Evolutionary conservation across 2,329 filamentous ascomycete genomes (phyloP).

Genomic region (Chaetomiaceae sp.): DNA sequence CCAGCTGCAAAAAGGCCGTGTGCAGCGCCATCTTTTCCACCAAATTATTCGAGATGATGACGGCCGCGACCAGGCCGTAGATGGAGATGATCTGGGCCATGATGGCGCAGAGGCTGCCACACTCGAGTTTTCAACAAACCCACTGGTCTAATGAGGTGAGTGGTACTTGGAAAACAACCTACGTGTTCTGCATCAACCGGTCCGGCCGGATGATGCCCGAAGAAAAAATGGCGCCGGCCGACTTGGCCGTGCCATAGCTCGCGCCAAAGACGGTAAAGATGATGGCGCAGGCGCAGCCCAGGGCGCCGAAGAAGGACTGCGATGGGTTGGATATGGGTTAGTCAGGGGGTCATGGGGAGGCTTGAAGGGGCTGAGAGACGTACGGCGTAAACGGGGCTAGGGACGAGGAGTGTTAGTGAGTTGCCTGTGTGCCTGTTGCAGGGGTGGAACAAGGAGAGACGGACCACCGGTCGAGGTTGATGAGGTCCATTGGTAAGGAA

Average conservation of each 20-base stretch:
- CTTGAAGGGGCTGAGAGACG: conserved; percentile 20
- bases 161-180: too few relatives aligned
- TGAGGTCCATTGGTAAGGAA: conserved; percentile 34
- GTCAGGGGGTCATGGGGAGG: not conserved
- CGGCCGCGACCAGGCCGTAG: conserved; percentile 84
- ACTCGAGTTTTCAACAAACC: too few relatives aligned
- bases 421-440: not conserved
- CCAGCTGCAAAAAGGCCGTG: conserved; percentile 79
- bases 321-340: not conserved
- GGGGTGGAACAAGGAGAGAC: not conserved
- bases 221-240: conserved; percentile 93
- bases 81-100: conserved; percentile 99
- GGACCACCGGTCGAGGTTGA: conserved; percentile 38
- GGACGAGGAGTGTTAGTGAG: not conserved
- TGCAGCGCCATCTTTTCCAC: conserved; percentile 65
- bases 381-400: conserved; percentile 44
- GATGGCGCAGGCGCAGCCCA: conserved; percentile 73
- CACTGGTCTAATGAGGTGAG: too few relatives aligned
- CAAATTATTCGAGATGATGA: conserved; percentile 76
- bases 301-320: conserved; percentile 86
- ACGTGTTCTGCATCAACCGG: conserved; percentile 30
- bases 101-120: conserved; percentile 98
- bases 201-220: conserved; percentile 98
- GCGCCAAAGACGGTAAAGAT: conserved; percentile 60
- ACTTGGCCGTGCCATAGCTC: conserved; percentile 98